phyloP scores from a whole-genome alignment of 176 grass and related monocot genomes.

The Rhynchospora pubera region DNA sequence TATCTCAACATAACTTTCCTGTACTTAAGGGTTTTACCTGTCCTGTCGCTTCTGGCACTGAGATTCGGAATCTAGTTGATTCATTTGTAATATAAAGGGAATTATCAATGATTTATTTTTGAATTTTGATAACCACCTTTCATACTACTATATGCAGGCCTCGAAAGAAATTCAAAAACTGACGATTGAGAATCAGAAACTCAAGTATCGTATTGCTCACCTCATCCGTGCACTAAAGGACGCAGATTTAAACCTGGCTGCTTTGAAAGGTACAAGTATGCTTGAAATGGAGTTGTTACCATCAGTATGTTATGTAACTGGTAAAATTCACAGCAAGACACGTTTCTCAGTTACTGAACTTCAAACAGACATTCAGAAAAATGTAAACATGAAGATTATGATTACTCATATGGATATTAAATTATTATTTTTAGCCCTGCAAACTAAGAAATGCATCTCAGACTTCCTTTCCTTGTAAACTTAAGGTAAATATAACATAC shows the following conservation, averaged over 20 bases:
- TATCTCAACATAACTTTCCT: neutral
- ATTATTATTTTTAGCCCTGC: neutral
- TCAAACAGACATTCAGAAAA: neutral
- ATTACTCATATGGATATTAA: neutral
- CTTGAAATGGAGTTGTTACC: neutral
- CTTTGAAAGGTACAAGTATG: constrained; percentile 7
- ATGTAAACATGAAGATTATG: neutral
- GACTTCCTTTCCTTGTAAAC: neutral
- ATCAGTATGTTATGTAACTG: neutral
- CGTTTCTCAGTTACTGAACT: neutral
- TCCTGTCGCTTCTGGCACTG: neutral
- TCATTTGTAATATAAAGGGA: neutral
- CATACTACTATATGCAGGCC: constrained; percentile 16
- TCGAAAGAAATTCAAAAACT: constrained; percentile 57
- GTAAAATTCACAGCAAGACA: neutral
- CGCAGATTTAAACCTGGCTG: constrained; percentile 35
- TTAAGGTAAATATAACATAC: neutral
- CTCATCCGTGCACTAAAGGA: constrained; percentile 54
- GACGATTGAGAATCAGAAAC: constrained; percentile 56
- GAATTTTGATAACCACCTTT: neutral
- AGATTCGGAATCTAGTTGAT: neutral
- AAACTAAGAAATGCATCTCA: neutral
- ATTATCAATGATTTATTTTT: neutral
- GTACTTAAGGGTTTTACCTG: neutral
- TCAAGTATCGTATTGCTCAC: constrained; percentile 63